phyloP scores from a whole-genome alignment of 352 stramenopile species.

The Phytophthora foliorum region DNA sequence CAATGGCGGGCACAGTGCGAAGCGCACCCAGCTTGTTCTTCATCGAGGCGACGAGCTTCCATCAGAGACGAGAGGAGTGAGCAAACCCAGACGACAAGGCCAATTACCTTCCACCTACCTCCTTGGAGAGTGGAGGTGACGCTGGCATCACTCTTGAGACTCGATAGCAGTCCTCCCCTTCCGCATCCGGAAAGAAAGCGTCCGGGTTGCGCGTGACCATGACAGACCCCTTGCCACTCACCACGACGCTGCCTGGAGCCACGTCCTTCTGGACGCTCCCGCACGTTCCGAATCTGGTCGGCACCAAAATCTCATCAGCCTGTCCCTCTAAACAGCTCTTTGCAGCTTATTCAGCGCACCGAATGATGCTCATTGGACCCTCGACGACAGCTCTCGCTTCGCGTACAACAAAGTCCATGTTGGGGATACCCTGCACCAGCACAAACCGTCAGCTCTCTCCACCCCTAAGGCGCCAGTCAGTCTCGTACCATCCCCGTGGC shows the following conservation, averaged over 20 bases:
- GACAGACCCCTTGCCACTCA: constrained; percentile 59
- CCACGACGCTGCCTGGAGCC: constrained; percentile 58
- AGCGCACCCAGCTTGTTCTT: constrained; percentile 28
- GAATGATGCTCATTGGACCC: constrained; percentile 65
- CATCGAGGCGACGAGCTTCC: constrained; percentile 44
- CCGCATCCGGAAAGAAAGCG: constrained; percentile 51
- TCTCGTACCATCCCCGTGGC: constrained; percentile 66
- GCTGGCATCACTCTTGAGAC: constrained; percentile 50
- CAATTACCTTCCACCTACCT: constrained; percentile 18
- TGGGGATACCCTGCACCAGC: constrained; percentile 50
- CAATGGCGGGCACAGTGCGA: constrained; percentile 25
- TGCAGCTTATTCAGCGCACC: constrained; percentile 21
- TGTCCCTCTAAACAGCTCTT: background rate
- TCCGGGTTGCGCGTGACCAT: constrained; percentile 58
- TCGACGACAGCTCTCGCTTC: constrained; percentile 61
- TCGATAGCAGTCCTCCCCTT: constrained; percentile 37
- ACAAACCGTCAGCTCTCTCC: background rate
- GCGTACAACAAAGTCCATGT: constrained; percentile 84
- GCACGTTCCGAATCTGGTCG: constrained; percentile 64
- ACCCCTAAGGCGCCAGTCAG: background rate
- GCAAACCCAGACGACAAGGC: background rate
- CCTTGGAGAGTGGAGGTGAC: constrained; percentile 36
- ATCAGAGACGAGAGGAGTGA: background rate
- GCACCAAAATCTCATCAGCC: background rate
- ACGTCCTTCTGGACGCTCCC: constrained; percentile 51